Evolutionary conservation across 768 basidiomycete species (phyloP).

Genomic region (Saitozyma podzolica): DNA sequence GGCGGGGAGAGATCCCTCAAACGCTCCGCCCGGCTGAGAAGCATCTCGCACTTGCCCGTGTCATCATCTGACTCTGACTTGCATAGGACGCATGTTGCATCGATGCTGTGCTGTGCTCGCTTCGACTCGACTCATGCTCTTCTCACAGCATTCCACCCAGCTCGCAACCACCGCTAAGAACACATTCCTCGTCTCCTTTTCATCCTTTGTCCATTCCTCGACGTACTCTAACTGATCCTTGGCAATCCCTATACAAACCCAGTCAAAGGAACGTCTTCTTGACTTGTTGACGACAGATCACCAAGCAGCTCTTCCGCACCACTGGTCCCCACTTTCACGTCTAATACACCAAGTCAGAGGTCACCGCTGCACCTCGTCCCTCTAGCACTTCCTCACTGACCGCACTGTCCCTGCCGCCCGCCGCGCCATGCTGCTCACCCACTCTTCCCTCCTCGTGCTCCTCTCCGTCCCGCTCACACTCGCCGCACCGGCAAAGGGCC

Average conservation of each 20-base stretch:
- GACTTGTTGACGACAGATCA: not conserved
- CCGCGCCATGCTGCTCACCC: not conserved
- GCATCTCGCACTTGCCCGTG: not conserved
- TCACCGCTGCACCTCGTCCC: not conserved
- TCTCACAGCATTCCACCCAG: not conserved
- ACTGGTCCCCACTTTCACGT: not conserved
- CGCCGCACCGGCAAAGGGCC: slow-evolving; percentile 14
- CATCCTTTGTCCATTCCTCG: not conserved
- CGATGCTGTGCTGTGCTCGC: not conserved
- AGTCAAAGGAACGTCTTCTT: not conserved
- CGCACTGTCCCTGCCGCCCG: not conserved
- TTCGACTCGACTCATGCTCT: not conserved
- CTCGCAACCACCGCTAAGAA: not conserved
- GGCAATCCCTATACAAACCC: too few species aligned
- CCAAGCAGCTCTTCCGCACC: not conserved
- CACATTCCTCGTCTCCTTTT: not conserved
- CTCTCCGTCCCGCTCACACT: slow-evolving; percentile 4
- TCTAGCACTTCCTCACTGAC: not conserved
- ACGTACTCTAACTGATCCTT: too few species aligned
- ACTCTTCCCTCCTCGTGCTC: slow-evolving; percentile 4
- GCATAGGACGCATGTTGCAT: not conserved
- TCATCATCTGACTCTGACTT: not conserved
- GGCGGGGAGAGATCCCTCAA: not conserved
- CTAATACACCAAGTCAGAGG: not conserved
- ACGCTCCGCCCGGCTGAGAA: not conserved